A percentile compares a stretch with the other conserved stretches of the same genome.
Conservation (phyloP, 495 filamentous ascomycete genomes). For the Tuber calosporum region DNA sequence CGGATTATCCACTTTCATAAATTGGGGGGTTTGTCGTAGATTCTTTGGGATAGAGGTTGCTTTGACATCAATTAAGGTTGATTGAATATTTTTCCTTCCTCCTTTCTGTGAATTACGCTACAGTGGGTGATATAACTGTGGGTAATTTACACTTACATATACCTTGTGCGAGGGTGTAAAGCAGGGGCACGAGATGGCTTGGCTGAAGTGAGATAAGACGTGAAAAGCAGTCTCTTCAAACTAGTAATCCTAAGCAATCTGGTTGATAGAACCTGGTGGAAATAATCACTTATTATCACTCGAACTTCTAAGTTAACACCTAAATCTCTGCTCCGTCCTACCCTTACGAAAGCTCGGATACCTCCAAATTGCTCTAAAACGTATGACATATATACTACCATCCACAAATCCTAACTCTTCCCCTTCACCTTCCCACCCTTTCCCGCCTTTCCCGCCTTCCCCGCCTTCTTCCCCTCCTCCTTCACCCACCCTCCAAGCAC, state of each 20-base stretch:
- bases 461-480: neutral
- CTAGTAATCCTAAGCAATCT: neutral
- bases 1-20: slow-evolving; percentile 44
- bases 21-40: neutral
- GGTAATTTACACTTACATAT: neutral
- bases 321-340: neutral
- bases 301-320: neutral
- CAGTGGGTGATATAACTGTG: neutral
- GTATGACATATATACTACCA: neutral
- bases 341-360: neutral
- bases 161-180: neutral
- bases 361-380: neutral
- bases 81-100: neutral
- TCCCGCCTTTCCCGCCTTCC: neutral
- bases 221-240: neutral
- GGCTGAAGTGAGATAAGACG: neutral
- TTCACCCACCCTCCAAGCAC: slow-evolving; percentile 65
- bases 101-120: neutral
- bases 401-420: neutral
- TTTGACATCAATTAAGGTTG: neutral
- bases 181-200: neutral
- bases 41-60: neutral
- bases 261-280: neutral
- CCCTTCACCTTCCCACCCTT: neutral
- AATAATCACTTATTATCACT: neutral